Evolutionary conservation across 208 protist genomes (phyloP).

Genomic region (Crithidia mellificae): DNA sequence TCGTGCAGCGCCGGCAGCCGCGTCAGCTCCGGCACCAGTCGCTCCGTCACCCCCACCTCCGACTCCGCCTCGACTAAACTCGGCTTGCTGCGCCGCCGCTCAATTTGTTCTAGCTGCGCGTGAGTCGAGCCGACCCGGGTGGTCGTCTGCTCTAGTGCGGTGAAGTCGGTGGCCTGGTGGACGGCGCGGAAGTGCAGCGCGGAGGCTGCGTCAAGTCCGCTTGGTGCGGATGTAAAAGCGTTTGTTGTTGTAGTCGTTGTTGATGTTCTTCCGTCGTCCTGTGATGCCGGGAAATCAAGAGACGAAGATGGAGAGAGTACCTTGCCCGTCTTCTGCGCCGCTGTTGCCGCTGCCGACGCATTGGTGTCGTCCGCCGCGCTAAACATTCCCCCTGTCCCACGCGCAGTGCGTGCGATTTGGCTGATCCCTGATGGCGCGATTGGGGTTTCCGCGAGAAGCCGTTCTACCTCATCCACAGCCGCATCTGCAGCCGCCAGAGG

Average conservation of each 20-base stretch:
- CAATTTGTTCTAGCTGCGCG: conserved; percentile 44
- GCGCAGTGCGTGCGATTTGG: no score
- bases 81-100: conserved; percentile 74
- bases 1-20: conserved; percentile 79
- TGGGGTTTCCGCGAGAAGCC: conserved; percentile 14
- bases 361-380: no score
- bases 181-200: conserved; percentile 25
- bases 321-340: no score
- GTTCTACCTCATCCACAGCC: conserved; percentile 31
- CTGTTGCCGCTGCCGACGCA: no score
- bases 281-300: no score
- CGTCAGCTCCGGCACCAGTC: conserved; percentile 72
- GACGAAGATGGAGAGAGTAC: neutral
- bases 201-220: conserved; percentile 9
- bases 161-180: conserved; percentile 9
- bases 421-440: no score
- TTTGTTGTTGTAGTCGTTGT: no score
- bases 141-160: neutral
- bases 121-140: conserved; percentile 16
- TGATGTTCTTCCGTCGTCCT: no score
- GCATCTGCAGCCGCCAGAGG: neutral
- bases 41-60: conserved; percentile 75
- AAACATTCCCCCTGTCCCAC: no score
- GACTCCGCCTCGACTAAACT: conserved; percentile 72
- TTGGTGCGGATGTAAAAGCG: no score